A percentile compares a stretch with the other conserved stretches of the same genome.
phyloP scores from a whole-genome alignment of 2,329 filamentous ascomycete genomes.

The Neofusicoccum sp. region DNA sequence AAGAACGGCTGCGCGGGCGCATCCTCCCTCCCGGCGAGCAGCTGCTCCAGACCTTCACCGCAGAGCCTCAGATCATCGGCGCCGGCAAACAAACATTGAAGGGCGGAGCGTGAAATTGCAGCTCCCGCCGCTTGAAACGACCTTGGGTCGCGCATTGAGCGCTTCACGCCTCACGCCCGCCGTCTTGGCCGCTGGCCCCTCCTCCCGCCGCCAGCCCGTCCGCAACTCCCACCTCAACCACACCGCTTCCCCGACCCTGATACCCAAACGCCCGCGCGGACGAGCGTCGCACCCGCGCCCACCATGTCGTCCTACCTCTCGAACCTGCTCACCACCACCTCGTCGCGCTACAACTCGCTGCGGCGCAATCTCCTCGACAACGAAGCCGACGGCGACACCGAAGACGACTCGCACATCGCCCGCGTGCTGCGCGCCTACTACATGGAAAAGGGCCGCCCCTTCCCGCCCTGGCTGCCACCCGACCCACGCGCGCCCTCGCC shows the following conservation, averaged over 20 bases:
- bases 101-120: background rate
- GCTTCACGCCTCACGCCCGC: slow-evolving; percentile 9
- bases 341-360: slow-evolving; percentile 57
- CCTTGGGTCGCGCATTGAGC: slow-evolving; percentile 4
- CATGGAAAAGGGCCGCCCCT: slow-evolving; percentile 75
- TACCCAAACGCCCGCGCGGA: background rate
- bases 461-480: slow-evolving; percentile 83
- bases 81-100: background rate
- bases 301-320: slow-evolving; percentile 71
- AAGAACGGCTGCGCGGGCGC: background rate
- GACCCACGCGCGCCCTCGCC: slow-evolving; percentile 74
- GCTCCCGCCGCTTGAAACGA: background rate
- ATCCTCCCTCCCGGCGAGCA: background rate
- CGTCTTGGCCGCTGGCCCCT: slow-evolving; percentile 8
- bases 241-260: slow-evolving; percentile 4
- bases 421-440: slow-evolving; percentile 93
- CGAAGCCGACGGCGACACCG: slow-evolving; percentile 54
- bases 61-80: background rate
- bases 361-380: slow-evolving; percentile 65
- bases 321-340: slow-evolving; percentile 61
- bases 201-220: slow-evolving; percentile 4
- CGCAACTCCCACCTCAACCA: slow-evolving; percentile 1
- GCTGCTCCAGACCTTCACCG: background rate
- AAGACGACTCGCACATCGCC: slow-evolving; percentile 93
- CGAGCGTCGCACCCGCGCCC: slow-evolving; percentile 1